These are phyloP conservation scores for Zymoseptoria passerinii DNA, from an alignment of 2,329 filamentous ascomycete genomes.

Conservation along the genomic window DNA sequence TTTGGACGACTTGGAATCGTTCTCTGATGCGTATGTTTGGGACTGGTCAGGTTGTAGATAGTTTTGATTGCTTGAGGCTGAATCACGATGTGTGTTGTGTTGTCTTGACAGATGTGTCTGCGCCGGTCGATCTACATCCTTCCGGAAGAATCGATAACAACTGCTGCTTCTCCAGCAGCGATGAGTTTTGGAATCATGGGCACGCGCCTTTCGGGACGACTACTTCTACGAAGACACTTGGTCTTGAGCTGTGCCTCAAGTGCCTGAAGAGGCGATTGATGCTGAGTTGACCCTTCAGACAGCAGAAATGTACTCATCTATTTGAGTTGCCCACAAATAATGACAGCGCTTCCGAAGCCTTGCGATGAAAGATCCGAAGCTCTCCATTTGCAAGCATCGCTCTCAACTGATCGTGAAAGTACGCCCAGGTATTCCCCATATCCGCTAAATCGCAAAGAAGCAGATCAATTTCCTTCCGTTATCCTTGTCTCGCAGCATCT, in stretches of 20 bases:
- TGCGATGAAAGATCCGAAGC: not conserved
- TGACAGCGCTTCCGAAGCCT: not conserved
- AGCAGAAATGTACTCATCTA: not conserved
- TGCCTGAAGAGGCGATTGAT: not conserved
- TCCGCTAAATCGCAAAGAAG: not conserved
- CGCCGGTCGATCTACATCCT: not conserved
- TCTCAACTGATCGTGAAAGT: not conserved
- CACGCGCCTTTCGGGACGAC: no score
- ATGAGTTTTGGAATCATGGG: not conserved
- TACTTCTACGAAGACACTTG: not conserved
- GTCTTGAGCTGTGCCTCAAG: not conserved
- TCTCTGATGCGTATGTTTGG: not conserved
- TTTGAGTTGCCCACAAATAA: not conserved
- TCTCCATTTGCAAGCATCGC: not conserved
- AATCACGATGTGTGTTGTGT: not conserved
- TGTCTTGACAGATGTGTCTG: no score
- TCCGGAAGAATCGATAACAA: not conserved
- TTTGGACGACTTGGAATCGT: not conserved
- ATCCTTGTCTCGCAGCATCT: slow-evolving; percentile 25
- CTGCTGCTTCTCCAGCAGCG: not conserved
- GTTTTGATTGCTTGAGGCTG: not conserved
- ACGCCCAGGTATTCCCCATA: not conserved
- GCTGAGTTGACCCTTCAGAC: not conserved
- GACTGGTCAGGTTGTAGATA: not conserved
- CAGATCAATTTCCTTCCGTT: not conserved